A percentile compares a stretch with the other conserved stretches of the same genome.
These are phyloP conservation scores for Erysimum cheiri DNA, from an alignment of 441 rosid species.

Conservation along the genomic window DNA sequence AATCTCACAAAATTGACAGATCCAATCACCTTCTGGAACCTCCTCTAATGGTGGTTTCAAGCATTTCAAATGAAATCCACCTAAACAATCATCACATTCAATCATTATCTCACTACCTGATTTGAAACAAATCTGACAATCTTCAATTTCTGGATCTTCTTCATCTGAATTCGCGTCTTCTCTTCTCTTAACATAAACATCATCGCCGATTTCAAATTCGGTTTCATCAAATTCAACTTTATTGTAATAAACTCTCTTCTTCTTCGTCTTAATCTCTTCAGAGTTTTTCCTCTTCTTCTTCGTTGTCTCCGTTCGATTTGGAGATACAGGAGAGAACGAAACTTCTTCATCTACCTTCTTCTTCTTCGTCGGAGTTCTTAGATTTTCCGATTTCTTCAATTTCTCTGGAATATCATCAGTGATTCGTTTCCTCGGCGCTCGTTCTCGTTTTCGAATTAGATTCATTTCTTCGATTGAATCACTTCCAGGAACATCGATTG, in stretches of 20 bases:
- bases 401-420: constrained; percentile 1
- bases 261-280: constrained; percentile 31
- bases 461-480: constrained; percentile 30
- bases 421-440: constrained; percentile 36
- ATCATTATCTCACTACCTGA: constrained; percentile 71
- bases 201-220: constrained; percentile 79
- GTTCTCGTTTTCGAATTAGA: constrained; percentile 39
- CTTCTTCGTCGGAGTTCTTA: constrained; percentile 29
- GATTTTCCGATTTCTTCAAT: neutral
- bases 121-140: constrained; percentile 81
- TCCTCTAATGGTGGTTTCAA: constrained; percentile 76
- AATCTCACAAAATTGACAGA: constrained; percentile 73
- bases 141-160: constrained; percentile 72
- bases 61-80: constrained; percentile 96
- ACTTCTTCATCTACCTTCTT: constrained; percentile 36
- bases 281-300: constrained; percentile 54
- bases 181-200: constrained; percentile 86
- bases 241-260: constrained; percentile 60
- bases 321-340: constrained; percentile 60
- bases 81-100: constrained; percentile 89
- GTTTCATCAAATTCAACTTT: constrained; percentile 76
- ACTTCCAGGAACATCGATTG: constrained; percentile 16
- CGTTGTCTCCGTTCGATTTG: constrained; percentile 57
- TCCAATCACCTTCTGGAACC: constrained; percentile 94
- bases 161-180: constrained; percentile 70